Base-by-base conservation (phyloP, 306 rosid genomes). In the Gastrolobium villosum region DNA sequence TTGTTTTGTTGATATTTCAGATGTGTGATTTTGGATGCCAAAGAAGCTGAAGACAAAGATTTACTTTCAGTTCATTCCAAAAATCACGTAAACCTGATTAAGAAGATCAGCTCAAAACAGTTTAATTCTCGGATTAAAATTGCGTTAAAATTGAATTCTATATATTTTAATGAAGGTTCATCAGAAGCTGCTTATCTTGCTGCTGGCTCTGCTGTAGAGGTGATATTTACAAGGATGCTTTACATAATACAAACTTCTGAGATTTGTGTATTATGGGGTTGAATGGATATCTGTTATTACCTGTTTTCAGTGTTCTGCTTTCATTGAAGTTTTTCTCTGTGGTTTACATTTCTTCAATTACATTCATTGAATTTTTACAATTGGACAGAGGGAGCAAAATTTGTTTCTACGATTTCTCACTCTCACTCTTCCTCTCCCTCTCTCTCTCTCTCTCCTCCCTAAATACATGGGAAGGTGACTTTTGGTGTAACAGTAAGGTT, bases 151-250 rank as follows among this genome's bases (percentile, higher is more conserved):
- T 84, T 83, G 6, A 46, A 81, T 75, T 95, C 99, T 11, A 88
- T 95, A 63, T 95, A 93, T 60, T 91, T 95, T 37, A 95, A 95
- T 32, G 86, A 86, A 59, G 98, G 96, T 34, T 93, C 99, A 20
- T 88, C 99, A 0, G 89, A 93, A 90, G 81, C 98, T 75, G 98
- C 98, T 7, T 95, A 81, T 86, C 97, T 95, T 71, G 96, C 99
- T 55, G 97, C 90, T 8, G 99, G 99, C 53, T 88, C 94, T 65
- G 91, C 92, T 28, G 35, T 93, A 0, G 89, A 95, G 89, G 99
- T 95, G 76, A 79, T 79, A 7, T 30, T 40, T 59, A 20, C 53
- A 2, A 11, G 5, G 4, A 32, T 43, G 73, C 4, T 56, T 49
- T 43, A 0, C 46, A 34, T 5, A 55, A 20, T 31, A 3, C 48